Evolutionary conservation across 495 filamentous ascomycete genomes (phyloP).

Genomic region (Oidiodendron maius): DNA sequence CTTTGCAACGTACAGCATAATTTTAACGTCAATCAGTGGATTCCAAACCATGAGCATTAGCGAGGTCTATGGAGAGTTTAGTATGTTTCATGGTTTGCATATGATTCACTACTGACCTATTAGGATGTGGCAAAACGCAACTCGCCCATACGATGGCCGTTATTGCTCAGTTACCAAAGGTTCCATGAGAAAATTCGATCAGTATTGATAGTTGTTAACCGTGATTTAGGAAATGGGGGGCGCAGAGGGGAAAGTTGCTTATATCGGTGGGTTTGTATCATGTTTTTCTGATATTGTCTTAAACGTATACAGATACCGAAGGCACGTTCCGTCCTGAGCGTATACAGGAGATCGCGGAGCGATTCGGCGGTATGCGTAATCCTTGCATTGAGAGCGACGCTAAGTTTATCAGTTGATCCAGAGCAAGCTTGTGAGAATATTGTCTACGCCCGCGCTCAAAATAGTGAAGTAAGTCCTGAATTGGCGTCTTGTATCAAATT

Average conservation of each 20-base stretch:
- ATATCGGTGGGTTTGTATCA: conserved; percentile 46
- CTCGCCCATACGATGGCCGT: conserved; percentile 65
- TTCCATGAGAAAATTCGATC: conserved; percentile 1
- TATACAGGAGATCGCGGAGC: conserved; percentile 63
- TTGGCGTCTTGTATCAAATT: background rate
- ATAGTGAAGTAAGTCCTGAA: conserved; percentile 47
- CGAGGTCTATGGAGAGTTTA: conserved; percentile 71
- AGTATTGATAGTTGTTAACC: background rate
- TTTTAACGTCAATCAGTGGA: conserved; percentile 39
- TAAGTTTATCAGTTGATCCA: conserved; percentile 16
- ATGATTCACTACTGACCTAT: background rate
- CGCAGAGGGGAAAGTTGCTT: conserved; percentile 73
- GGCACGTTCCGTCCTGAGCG: conserved; percentile 73
- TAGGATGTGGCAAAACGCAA: conserved; percentile 68
- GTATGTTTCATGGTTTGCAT: conserved; percentile 26
- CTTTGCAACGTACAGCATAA: background rate
- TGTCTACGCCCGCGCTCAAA: conserved; percentile 62
- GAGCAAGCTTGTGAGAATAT: conserved; percentile 62
- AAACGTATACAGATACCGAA: conserved; percentile 53
- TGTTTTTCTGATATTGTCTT: background rate
- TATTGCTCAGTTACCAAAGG: conserved; percentile 50
- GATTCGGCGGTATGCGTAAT: conserved; percentile 49
- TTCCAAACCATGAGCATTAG: conserved; percentile 80
- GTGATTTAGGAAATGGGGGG: conserved; percentile 56
- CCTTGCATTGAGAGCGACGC: background rate